A percentile compares a stretch with the other conserved stretches of the same genome.
Conservation (phyloP, 495 filamentous ascomycete species). For the Daldinia loculata region DNA sequence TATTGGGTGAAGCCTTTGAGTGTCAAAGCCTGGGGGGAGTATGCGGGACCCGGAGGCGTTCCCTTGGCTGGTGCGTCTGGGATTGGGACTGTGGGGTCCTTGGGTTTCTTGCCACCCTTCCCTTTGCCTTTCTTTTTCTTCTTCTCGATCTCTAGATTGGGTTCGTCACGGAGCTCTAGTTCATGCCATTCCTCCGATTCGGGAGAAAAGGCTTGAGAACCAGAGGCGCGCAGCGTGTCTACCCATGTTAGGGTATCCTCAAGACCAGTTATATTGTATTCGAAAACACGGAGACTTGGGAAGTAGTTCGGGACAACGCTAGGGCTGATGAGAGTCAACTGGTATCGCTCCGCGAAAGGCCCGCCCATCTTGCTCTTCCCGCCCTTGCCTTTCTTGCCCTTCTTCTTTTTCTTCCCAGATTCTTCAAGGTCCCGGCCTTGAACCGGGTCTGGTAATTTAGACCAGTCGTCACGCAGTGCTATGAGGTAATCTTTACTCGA, state of each 20-base stretch:
- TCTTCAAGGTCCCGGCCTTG: slow-evolving; percentile 46
- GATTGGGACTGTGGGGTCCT: slow-evolving; percentile 68
- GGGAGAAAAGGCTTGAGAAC: not conserved
- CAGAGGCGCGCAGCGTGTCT: slow-evolving; percentile 36
- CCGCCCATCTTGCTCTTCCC: slow-evolving; percentile 71
- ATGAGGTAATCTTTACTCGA: slow-evolving; percentile 80
- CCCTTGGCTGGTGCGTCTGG: slow-evolving; percentile 77
- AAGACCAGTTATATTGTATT: slow-evolving; percentile 92
- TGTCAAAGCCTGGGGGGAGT: slow-evolving; percentile 84
- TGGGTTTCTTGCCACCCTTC: slow-evolving; percentile 62
- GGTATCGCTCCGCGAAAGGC: slow-evolving; percentile 83
- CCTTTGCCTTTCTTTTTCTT: slow-evolving; percentile 64
- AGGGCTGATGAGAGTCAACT: slow-evolving; percentile 77
- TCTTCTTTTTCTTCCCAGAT: slow-evolving; percentile 48
- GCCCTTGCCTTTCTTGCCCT: slow-evolving; percentile 50
- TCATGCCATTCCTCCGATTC: slow-evolving; percentile 25
- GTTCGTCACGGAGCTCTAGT: slow-evolving; percentile 36
- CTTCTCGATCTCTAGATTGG: slow-evolving; percentile 40
- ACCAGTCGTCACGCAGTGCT: slow-evolving; percentile 80
- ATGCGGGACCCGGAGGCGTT: slow-evolving; percentile 85
- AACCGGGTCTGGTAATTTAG: slow-evolving; percentile 71
- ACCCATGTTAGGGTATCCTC: slow-evolving; percentile 62
- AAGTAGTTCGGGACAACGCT: slow-evolving; percentile 95
- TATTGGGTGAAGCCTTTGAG: slow-evolving; percentile 86
- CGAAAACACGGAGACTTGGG: slow-evolving; percentile 82